Evolutionary conservation across 306 rosid species (phyloP).

Genomic region (Vigna angularis): DNA sequence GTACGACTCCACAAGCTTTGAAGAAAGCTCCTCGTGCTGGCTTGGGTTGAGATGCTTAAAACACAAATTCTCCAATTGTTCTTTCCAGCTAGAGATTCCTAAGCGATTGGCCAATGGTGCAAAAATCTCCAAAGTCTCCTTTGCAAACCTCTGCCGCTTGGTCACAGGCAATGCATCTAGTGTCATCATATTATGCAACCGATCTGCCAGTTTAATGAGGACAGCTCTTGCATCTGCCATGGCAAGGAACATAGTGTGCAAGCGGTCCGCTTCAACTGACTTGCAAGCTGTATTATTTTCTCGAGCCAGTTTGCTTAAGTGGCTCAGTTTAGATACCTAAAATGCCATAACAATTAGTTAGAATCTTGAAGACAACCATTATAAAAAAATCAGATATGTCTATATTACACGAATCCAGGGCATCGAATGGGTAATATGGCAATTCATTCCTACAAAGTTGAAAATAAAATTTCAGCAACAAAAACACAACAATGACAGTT

Average conservation of each 20-base stretch:
- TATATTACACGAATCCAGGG: neutral
- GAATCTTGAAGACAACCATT: constrained; percentile 18
- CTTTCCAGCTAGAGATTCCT: constrained; percentile 96
- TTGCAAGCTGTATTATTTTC: constrained; percentile 86
- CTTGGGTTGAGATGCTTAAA: constrained; percentile 85
- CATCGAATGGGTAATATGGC: neutral
- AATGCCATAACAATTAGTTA: constrained; percentile 40
- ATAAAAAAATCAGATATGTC: neutral
- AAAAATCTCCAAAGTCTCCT: constrained; percentile 98
- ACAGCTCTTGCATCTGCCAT: constrained; percentile 99
- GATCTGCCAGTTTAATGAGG: constrained; percentile 92
- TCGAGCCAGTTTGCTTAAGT: constrained; percentile 95
- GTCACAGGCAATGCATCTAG: constrained; percentile 75
- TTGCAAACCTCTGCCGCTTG: constrained; percentile 91
- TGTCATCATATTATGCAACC: constrained; percentile 94
- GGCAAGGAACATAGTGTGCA: constrained; percentile 98
- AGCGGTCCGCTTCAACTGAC: constrained; percentile 87
- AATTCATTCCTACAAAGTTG: constrained; percentile 25
- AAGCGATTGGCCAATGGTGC: constrained; percentile 92
- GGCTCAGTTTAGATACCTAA: constrained; percentile 94
- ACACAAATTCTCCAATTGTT: constrained; percentile 82
- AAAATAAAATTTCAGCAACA: neutral
- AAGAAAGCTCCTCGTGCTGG: constrained; percentile 72
- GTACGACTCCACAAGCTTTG: constrained; percentile 76
- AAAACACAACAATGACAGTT: neutral